Evolutionary conservation across 495 filamentous ascomycete species (phyloP), one percentile per base, ranked within the genome.

Genomic region (Neurospora sublineolata): DNA sequence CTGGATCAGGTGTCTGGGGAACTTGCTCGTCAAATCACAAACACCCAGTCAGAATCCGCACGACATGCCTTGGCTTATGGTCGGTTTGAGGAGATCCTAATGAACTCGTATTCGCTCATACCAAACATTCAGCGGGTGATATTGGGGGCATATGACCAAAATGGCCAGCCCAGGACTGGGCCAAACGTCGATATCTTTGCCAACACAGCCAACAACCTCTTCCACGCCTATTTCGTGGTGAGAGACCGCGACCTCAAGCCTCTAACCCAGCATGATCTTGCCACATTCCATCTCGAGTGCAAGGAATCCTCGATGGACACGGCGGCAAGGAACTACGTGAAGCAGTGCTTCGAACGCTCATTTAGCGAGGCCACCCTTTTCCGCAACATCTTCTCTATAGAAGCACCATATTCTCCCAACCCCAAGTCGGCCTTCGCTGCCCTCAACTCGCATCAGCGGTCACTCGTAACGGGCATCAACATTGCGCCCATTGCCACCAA

Each of bases 141-240:
- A 16, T 77, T 77, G 41, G 83, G 89, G 86, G 83, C 85, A 86
- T 75, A 91, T 88, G 80, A 90, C 86, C 78, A 92, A 85, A 80
- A 81, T 60, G 84, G 85, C 38, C 79, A 82, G 86, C 90, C 82
- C 81, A 88, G 44, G 79, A 86, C 72, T 83, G 87, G 69, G 77
- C 79, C 75, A 20, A 82, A 72, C 67, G 89, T 77, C 79, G 88
- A 80, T 79, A 86, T 79, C 72, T 94, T 82, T 83, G 91, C 74
- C 75, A 93, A 82, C 87, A 91, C 83, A 23, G 82, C 86, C 30
- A 81, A 75, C 72, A 84, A 81, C 69, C 73, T 83, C 36, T 86
- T 85, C 74, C 79, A 78, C 23, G 80, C 77, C 67, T 86, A 83
- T 74, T 80, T 79, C 67, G 79, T 77, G 18, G 79, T 79, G 70